Percentiles rank a stretch among this genome's conserved stretches.
Evolutionary conservation across 371 early-diverging fungal genomes (phyloP).

Genomic region (Saksenaea vasiformis): DNA sequence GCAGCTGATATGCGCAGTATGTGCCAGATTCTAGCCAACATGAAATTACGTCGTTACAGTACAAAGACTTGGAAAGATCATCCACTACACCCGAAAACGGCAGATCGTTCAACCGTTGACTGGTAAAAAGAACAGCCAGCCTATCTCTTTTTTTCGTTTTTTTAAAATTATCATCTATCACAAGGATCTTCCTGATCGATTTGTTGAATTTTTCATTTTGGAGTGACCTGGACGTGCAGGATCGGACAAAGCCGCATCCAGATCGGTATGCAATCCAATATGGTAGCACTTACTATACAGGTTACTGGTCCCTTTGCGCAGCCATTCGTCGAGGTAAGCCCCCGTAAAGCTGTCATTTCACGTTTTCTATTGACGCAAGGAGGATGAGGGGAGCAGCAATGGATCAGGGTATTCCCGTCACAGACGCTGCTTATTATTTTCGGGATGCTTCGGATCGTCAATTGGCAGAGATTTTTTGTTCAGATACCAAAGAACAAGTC

Average conservation of each 20-base stretch:
- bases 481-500: slow-evolving; percentile 64
- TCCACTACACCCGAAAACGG: slow-evolving; percentile 67
- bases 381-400: slow-evolving; percentile 39
- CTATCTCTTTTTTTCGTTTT: not conserved
- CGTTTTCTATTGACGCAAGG: not conserved
- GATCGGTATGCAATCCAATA: slow-evolving; percentile 67
- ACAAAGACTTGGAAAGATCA: slow-evolving; percentile 77
- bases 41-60: slow-evolving; percentile 66
- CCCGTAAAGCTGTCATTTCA: not conserved
- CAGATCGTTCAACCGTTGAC: slow-evolving; percentile 61
- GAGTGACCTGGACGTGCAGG: slow-evolving; percentile 61
- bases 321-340: slow-evolving; percentile 69
- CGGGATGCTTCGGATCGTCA: slow-evolving; percentile 42
- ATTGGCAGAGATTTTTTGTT: slow-evolving; percentile 61
- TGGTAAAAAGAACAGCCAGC: slow-evolving; percentile 43
- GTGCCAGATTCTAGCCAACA: slow-evolving; percentile 57
- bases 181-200: slow-evolving; percentile 81
- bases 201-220: slow-evolving; percentile 92
- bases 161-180: slow-evolving; percentile 25
- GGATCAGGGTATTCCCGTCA: slow-evolving; percentile 64
- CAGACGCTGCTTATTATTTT: slow-evolving; percentile 56
- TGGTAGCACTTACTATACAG: slow-evolving; percentile 65
- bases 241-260: slow-evolving; percentile 51
- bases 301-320: slow-evolving; percentile 89
- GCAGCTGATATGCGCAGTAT: not conserved